These are phyloP conservation scores for Xanthoceras sorbifolium DNA, from an alignment of 345 rosid species.

Conservation along the genomic window DNA sequence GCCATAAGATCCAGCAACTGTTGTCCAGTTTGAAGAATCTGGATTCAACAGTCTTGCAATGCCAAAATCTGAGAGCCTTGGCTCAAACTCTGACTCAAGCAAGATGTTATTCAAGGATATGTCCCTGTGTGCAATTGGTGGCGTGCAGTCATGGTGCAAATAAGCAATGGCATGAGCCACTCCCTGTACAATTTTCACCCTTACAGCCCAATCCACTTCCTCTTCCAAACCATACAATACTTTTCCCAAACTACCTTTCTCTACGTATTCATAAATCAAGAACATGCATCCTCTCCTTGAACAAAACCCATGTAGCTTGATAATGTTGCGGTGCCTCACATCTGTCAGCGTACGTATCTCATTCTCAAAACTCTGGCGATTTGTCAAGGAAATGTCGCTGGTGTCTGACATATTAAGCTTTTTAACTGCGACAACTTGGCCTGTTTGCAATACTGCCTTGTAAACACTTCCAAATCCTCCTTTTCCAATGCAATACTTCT, in stretches of 20 bases:
- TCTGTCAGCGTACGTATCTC: slow-evolving; percentile 59
- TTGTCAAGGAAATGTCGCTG: slow-evolving; percentile 36
- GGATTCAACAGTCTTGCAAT: slow-evolving; percentile 53
- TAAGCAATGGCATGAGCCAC: slow-evolving; percentile 74
- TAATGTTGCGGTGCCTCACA: slow-evolving; percentile 57
- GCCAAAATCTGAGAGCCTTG: slow-evolving; percentile 68
- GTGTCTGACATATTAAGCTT: slow-evolving; percentile 44
- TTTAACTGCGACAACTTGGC: slow-evolving; percentile 60
- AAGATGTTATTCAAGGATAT: slow-evolving; percentile 54
- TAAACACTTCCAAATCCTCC: slow-evolving; percentile 74
- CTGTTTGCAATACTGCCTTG: slow-evolving; percentile 46
- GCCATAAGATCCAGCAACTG: slow-evolving; percentile 65
- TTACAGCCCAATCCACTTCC: slow-evolving; percentile 38
- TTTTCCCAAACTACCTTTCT: slow-evolving; percentile 53
- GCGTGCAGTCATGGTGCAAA: slow-evolving; percentile 70
- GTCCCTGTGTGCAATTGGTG: slow-evolving; percentile 67
- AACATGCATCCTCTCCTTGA: slow-evolving; percentile 45
- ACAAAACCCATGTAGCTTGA: slow-evolving; percentile 71
- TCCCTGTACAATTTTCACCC: slow-evolving; percentile 54
- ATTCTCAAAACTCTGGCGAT: slow-evolving; percentile 52
- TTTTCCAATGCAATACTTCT: slow-evolving; percentile 56
- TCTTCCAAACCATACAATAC: slow-evolving; percentile 47
- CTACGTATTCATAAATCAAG: slow-evolving; percentile 62
- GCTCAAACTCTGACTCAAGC: slow-evolving; percentile 56
- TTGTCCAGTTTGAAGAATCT: slow-evolving; percentile 65